phyloP scores from a whole-genome alignment of 2,329 filamentous ascomycete species.

The Penicillium sp. region DNA sequence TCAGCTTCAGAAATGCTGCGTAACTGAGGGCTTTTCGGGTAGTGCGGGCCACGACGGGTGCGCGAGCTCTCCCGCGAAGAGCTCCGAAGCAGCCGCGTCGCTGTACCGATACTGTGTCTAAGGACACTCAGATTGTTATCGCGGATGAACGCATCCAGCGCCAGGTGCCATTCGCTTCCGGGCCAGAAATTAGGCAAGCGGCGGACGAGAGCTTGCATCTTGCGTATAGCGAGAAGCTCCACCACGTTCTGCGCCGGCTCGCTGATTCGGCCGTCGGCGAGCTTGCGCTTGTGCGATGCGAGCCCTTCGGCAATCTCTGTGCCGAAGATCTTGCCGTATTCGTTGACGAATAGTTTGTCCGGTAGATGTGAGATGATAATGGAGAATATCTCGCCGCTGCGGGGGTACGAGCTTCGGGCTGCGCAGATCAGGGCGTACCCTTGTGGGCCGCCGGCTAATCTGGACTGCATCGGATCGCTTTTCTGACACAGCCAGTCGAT shows the following conservation, averaged over 20 bases:
- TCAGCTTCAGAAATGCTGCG: background rate
- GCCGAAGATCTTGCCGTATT: slow-evolving; percentile 3
- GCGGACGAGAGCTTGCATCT: slow-evolving; percentile 1
- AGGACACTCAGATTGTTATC: background rate
- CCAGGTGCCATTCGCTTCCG: background rate
- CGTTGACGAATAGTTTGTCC: background rate
- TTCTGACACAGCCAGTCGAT: slow-evolving; percentile 1
- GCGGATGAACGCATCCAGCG: background rate
- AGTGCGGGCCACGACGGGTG: background rate
- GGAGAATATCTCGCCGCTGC: slow-evolving; percentile 2
- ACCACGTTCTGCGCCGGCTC: background rate
- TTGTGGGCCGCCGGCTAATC: background rate
- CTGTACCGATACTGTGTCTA: background rate
- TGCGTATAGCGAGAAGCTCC: background rate
- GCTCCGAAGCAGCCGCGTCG: background rate
- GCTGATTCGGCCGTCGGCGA: background rate
- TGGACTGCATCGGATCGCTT: background rate
- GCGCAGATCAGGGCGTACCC: slow-evolving; percentile 2
- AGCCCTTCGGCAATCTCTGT: slow-evolving; percentile 2
- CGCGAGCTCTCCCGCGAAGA: background rate
- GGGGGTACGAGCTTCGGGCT: background rate
- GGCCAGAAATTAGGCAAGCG: background rate
- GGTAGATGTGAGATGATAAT: background rate
- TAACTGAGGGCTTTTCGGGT: background rate
- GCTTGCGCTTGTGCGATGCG: background rate